Evolutionary conservation across 495 filamentous ascomycete genomes (phyloP), one percentile per base, ranked within the genome.

Genomic region (Aspergillus taichungensis): DNA sequence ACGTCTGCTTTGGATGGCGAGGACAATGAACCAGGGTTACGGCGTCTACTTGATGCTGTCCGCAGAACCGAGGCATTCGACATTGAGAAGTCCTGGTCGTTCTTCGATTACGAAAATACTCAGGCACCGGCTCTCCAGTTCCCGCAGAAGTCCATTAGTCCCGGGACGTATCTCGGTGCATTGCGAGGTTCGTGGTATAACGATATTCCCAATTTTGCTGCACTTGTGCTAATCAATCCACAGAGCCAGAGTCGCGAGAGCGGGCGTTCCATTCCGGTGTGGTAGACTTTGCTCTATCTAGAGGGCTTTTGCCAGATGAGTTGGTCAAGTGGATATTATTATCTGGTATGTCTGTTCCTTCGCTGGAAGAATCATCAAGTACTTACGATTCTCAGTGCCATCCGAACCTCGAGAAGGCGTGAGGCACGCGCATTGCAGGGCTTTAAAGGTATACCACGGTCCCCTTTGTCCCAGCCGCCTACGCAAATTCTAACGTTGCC

Each of bases 291-390:
- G 73, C 84, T 13, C 66, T 82, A 27, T 57, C 57, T 12, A 72
- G 70, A 45, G 62, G 67, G 31, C 62, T 61, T 10, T 63, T 92
- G 6, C 82, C 89, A 1, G 78, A 88, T 42, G 79, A 87, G 44
- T 54, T 94, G 13, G 70, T 88, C 14, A 39, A 69, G 13, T 95
- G 88, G 88, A 73, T 91, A 3, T 66, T 94, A 8, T 66, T 79
- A 34, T 79, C 87, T 49, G 55, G 77, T 78, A 47, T 31, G 68
- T 60, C 27, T 6, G 13, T 24, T 30, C 0, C 3, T 14, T 34
- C 24, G 11, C 13, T 13, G 24, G 8, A 33, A 37, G 8, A 34
- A 24, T 14, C 12, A 13, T 42, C 31, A 37, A 33, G 33, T 24
- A 24, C 44, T 65, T 43, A 55, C 42, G n/a, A 42, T 10, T 4